These are phyloP conservation scores for Nitzschia inconspicua DNA, from an alignment of 108 stramenopile genomes.

Conservation along the genomic window DNA sequence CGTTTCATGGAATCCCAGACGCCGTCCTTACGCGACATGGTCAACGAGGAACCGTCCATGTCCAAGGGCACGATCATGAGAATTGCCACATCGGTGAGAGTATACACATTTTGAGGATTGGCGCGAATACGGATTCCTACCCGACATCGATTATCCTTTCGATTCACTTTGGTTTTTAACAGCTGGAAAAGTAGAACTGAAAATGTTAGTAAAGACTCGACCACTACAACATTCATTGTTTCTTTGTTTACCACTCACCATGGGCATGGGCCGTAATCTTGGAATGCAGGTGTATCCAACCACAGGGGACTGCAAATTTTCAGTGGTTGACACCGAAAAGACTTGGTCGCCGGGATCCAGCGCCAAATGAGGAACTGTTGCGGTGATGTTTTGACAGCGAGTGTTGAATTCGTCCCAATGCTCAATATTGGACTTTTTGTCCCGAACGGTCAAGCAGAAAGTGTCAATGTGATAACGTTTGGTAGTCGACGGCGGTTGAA, in stretches of 20 bases:
- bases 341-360: slow-evolving; percentile 15
- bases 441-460: slow-evolving; percentile 16
- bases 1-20: slow-evolving; percentile 66
- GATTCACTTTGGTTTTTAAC: slow-evolving; percentile 43
- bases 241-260: slow-evolving; percentile 34
- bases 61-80: slow-evolving; percentile 55
- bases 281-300: slow-evolving; percentile 34
- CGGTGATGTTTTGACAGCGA: not conserved
- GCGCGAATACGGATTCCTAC: slow-evolving; percentile 54
- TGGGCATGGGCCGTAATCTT: slow-evolving; percentile 44
- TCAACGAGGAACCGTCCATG: slow-evolving; percentile 34
- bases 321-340: slow-evolving; percentile 15
- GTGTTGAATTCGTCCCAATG: slow-evolving; percentile 16
- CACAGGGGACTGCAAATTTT: slow-evolving; percentile 17
- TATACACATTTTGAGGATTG: slow-evolving; percentile 41
- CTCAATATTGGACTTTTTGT: slow-evolving; percentile 18
- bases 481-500: slow-evolving; percentile 17
- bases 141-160: slow-evolving; percentile 14
- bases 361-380: slow-evolving; percentile 2
- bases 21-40: slow-evolving; percentile 41
- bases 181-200: slow-evolving; percentile 21
- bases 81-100: slow-evolving; percentile 35
- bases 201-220: not conserved
- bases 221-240: too few relatives aligned
- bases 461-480: slow-evolving; percentile 20